Base-by-base conservation (phyloP, 2,329 filamentous ascomycete species). In the Neobulgaria alba region DNA sequence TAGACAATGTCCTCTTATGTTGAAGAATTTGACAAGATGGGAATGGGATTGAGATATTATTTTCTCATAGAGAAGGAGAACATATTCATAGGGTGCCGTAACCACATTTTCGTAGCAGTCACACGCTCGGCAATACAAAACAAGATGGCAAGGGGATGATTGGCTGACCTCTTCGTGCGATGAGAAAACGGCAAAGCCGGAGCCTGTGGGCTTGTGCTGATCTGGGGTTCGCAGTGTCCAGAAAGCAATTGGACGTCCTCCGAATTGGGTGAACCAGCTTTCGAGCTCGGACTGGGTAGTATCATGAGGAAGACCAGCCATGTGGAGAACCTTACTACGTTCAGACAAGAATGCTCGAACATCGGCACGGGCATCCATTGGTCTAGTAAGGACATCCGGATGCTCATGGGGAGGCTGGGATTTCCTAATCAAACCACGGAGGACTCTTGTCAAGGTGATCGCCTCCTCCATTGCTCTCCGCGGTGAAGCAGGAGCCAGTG, bases 201-300 rank as follows among this genome's bases (percentile, higher is more conserved):
- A 94, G 32, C 92, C 92, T 8, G 92, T 98, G n/a, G 92, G 92
- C 72, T 98, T 98, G 67, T 96, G 92, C 67, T 96, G 92, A 65
- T 98, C 92, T 3, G 92, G 92, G 10, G 92, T 98, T 48, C 90
- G 85, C 37, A 98, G 75, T 14, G 92, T 98, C 92, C 92, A 98
- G 68, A 98, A 98, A 15, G 92, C 92, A 67, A 98, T 98, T 20
- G 92, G 92, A 32, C 92, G 85, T 36, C 92, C 92, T 50, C 92
- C 92, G 61, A 95, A 98, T 65, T 98, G 92, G 20, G 92, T 98
- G 62, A 96, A 98, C 92, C 92, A 98, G 67, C 89, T 95, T 69
- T 98, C 92, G 17, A 98, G 75, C 68, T 98, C 92, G 3, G 90
- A 96, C 67, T 98, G 92, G 2, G 92, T 98, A 26, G 92, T 98